These are phyloP conservation scores for Lasiodiplodia gonubiensis DNA, from an alignment of 2,329 filamentous ascomycete genomes.

Conservation along the genomic window DNA sequence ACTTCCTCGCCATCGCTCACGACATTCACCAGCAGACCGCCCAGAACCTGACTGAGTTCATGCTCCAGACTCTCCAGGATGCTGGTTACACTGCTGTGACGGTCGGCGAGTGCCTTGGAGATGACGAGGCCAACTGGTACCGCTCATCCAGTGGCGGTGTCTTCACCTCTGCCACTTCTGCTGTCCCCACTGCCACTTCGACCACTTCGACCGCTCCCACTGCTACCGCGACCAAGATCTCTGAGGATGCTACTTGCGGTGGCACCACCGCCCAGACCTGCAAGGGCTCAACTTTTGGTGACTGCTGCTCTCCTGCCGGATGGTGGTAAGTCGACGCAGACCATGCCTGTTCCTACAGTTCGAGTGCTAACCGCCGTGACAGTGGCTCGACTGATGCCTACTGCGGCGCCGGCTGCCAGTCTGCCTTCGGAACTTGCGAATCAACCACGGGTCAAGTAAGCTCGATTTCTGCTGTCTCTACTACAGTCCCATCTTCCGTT, in stretches of 20 bases:
- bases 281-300: conserved; percentile 28
- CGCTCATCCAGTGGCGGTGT: conserved; percentile 37
- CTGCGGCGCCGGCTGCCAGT: conserved; percentile 39
- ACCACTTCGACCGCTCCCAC: conserved; percentile 34
- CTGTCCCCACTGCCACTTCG: conserved; percentile 40
- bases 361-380: not conserved
- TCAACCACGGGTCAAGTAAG: conserved; percentile 27
- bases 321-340: conserved; percentile 20
- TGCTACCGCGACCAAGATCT: conserved; percentile 30
- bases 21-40: conserved; percentile 56
- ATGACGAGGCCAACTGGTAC: conserved; percentile 56
- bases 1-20: conserved; percentile 61
- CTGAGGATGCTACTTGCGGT: conserved; percentile 37
- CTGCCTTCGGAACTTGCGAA: conserved; percentile 37
- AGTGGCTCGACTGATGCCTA: conserved; percentile 32
- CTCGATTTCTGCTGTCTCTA: conserved; percentile 28
- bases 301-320: conserved; percentile 37
- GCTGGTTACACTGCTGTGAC: conserved; percentile 54
- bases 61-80: conserved; percentile 48
- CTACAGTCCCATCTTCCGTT: conserved; percentile 20
- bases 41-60: conserved; percentile 50
- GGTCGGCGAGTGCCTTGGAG: conserved; percentile 55
- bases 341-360: not conserved
- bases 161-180: conserved; percentile 31
- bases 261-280: conserved; percentile 27